A percentile compares a stretch with the other conserved stretches of the same genome.
Conservation (phyloP, 2,329 filamentous ascomycete species). For the Pezicula carpinea region DNA sequence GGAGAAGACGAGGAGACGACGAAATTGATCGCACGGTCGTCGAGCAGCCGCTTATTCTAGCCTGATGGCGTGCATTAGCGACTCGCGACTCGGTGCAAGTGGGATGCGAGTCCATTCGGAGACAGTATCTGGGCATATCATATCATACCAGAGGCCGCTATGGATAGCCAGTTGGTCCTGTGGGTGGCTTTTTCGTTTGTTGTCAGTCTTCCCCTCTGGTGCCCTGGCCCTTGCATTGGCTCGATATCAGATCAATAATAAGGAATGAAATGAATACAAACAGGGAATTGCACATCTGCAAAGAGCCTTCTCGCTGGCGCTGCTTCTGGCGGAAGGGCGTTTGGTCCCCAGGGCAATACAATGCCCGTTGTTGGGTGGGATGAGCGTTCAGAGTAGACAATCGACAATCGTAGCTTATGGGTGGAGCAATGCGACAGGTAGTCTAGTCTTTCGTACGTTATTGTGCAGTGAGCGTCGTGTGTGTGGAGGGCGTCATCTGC, state of each 20-base stretch:
- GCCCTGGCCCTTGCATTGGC: too few species aligned
- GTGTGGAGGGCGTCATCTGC: constrained; percentile 3
- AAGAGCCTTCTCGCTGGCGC: background rate
- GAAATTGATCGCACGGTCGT: constrained; percentile 10
- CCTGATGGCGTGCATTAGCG: constrained; percentile 26
- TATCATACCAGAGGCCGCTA: background rate
- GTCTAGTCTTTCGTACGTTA: too few species aligned
- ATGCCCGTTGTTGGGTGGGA: background rate
- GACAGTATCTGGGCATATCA: constrained; percentile 4
- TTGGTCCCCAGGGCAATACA: background rate
- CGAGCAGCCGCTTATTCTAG: constrained; percentile 11
- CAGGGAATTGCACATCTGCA: background rate
- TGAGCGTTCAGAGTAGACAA: background rate
- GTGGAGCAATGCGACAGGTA: background rate
- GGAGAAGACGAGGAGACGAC: constrained; percentile 5
- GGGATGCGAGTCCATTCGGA: constrained; percentile 20
- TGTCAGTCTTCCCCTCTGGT: too few species aligned
- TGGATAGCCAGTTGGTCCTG: too few species aligned
- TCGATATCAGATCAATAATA: too few species aligned
- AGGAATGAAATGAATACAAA: too few species aligned
- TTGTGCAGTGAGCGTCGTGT: background rate
- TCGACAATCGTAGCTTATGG: too few species aligned
- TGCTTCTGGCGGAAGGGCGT: background rate
- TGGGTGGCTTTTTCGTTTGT: too few species aligned
- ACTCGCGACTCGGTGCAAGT: constrained; percentile 13